Base-by-base conservation (phyloP, 2,329 filamentous ascomycete species). In the Colletotrichum lindemuthianum region DNA sequence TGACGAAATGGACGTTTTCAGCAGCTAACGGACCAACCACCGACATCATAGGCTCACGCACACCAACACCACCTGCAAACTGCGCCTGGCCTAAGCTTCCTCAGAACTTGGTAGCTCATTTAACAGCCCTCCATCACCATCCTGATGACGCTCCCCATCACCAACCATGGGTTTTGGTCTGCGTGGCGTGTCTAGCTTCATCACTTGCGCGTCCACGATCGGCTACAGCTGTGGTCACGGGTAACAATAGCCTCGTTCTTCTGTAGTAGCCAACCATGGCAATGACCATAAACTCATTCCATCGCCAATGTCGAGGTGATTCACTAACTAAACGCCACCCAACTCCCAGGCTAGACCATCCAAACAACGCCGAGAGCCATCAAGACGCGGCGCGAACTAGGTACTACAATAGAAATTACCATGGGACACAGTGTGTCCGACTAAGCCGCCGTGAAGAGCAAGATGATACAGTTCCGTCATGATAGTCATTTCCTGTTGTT, bases 1-100 rank as follows among this genome's bases (percentile, higher is more conserved):
- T 24, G 24, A 24, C 24, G 24, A 24, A 45, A 45, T 11, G 15
- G 13, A 45, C 33, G 49, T 15, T 63, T 60, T 54, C 56, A 56
- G 53, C 56, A 54, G 49, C 49, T 34, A 24, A 47, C 34, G 49
- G 12, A 15, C 49, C 32, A 52, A 40, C 49, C 39, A 60, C 50
- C 56, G 57, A 61, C 61, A 65, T 65, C 61, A 65, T 65, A 56
- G 57, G n/a, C 51, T 41, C 57, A 11, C n/a, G 15, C 39, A 13
- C 43, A 40, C 49, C 61, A 36, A 50, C 57, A 55, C 61, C 45
- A 56, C 24, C 43, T 32, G 37, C 45, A 41, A 32, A 45, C 24
- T 45, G 34, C n/a, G 37, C 34, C 41, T 51, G 45, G 57, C 44
- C 58, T 60, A 55, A 48, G 57, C 61, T 65, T 34, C 44, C 32